A percentile compares a stretch with the other conserved stretches of the same genome.
phyloP scores from a whole-genome alignment of 441 rosid species.

The Aquilaria agallochum region DNA sequence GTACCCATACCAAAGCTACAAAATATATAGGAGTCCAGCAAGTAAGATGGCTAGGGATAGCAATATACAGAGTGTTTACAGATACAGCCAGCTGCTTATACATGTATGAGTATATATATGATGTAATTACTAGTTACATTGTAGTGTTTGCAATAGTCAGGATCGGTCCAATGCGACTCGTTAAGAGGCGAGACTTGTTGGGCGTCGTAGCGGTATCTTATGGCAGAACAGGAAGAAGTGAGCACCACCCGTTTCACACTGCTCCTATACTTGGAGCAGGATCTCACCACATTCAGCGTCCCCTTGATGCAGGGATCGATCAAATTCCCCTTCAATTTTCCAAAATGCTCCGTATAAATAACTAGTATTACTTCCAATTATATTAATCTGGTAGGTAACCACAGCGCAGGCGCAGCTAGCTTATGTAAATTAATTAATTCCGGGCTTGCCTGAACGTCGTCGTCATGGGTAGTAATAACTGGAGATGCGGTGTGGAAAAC shows the following conservation, averaged over 20 bases:
- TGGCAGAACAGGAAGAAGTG: slow-evolving; percentile 74
- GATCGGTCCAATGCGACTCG: slow-evolving; percentile 77
- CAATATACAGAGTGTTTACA: no score
- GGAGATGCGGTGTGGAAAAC: slow-evolving; percentile 92
- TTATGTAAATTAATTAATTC: no score
- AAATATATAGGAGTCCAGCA: neutral
- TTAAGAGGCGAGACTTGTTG: slow-evolving; percentile 49
- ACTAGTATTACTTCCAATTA: no score
- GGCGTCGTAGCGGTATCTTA: slow-evolving; percentile 51
- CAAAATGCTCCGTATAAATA: no score
- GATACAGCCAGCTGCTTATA: neutral
- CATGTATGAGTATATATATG: neutral
- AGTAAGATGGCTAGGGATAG: no score
- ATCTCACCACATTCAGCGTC: slow-evolving; percentile 59
- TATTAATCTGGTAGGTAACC: no score
- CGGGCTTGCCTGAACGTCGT: slow-evolving; percentile 43
- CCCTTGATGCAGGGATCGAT: slow-evolving; percentile 78
- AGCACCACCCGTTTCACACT: slow-evolving; percentile 63
- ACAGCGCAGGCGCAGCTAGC: no score
- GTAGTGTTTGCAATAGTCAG: slow-evolving; percentile 62
- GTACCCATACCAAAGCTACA: slow-evolving; percentile 71
- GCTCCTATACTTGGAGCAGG: slow-evolving; percentile 41
- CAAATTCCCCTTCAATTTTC: slow-evolving; percentile 37
- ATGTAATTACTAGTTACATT: slow-evolving; percentile 26
- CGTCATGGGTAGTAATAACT: slow-evolving; percentile 55